Conservation (phyloP, 2,329 filamentous ascomycete species). For the Claviceps africana region DNA sequence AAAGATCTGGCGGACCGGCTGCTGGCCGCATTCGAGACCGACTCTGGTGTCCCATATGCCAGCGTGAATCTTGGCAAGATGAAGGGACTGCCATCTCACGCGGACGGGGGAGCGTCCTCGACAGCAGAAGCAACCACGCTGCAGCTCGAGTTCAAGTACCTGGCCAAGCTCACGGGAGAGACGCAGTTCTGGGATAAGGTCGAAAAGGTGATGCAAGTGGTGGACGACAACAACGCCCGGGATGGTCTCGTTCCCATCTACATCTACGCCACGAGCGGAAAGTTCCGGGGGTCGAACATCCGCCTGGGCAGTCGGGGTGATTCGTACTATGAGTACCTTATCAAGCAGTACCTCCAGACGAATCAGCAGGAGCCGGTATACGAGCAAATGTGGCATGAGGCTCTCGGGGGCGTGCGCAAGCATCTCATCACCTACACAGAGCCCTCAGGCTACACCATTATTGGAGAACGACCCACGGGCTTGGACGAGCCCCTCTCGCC, state of each 20-base stretch:
- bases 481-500: slow-evolving; percentile 52
- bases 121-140: slow-evolving; percentile 86
- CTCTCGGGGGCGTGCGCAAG: slow-evolving; percentile 73
- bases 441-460: slow-evolving; percentile 67
- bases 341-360: slow-evolving; percentile 96
- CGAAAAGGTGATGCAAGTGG: slow-evolving; percentile 81
- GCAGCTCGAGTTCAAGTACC: slow-evolving; percentile 93
- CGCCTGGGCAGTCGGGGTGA: slow-evolving; percentile 87
- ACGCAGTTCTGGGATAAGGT: slow-evolving; percentile 81
- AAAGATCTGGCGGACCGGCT: slow-evolving; percentile 82
- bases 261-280: slow-evolving; percentile 63
- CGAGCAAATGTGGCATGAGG: slow-evolving; percentile 82
- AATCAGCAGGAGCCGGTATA: slow-evolving; percentile 76
- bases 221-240: slow-evolving; percentile 65
- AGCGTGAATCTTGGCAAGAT: slow-evolving; percentile 76
- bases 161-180: slow-evolving; percentile 88
- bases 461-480: slow-evolving; percentile 72
- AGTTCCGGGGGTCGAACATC: slow-evolving; percentile 74
- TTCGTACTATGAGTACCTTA: slow-evolving; percentile 97
- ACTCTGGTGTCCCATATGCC: slow-evolving; percentile 75
- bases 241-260: slow-evolving; percentile 88
- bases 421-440: slow-evolving; percentile 83
- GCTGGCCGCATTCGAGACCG: slow-evolving; percentile 73
- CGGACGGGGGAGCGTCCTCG: slow-evolving; percentile 75
- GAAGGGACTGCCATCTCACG: slow-evolving; percentile 66